Base-by-base conservation (phyloP, 2,329 filamentous ascomycete genomes). In the Endothia cerciana region DNA sequence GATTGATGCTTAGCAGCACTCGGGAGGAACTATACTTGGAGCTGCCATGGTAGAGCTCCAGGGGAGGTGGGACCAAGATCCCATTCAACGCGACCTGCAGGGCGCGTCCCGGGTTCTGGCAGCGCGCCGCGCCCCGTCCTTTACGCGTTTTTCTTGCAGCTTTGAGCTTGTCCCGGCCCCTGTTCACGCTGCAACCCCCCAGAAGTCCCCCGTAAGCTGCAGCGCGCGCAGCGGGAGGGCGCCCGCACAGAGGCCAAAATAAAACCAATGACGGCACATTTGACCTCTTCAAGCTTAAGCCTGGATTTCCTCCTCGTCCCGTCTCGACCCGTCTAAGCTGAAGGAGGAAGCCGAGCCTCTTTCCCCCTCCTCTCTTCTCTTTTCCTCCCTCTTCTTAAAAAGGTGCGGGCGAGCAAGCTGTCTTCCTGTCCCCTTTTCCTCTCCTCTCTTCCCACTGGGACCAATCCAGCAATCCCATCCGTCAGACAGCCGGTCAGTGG, bases 1-100 rank as follows among this genome's bases (percentile, higher is more conserved):
- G 22, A 49, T 45, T 10, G 43, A 45, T 22, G 19, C 22, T 49
- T 11, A 11, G 10, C n/a, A n/a, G 45, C 45, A 22, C 45, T 49
- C 25, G 22, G 45, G 45, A 22, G 45, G 25, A 49, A 25, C 45
- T 25, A 49, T 19, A 22, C 45, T 22, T 11, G 45, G 45, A 25
- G n/a, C 45, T 59, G 47, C 56, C 30, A 22, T 33, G 22, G 53
- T 22, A 11, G 55, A 40, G 36, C 55, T 38, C 11, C 47, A 11
- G 17, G n/a, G n/a, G n/a, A 40, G 43, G 60, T 30, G 47, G 60
- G 51, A 22, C 60, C 47, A 53, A 11, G 8, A 47, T 30, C 51
- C 65, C 57, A 64, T 67, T 67, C 61, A 65, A 67, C 65, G 65
- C 65, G 65, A 64, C 57, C 49, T 64, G 60, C 60, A 66, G 58